Evolutionary conservation across 177 flowering plant species (phyloP).

Genomic region (Vitis hybrid): DNA sequence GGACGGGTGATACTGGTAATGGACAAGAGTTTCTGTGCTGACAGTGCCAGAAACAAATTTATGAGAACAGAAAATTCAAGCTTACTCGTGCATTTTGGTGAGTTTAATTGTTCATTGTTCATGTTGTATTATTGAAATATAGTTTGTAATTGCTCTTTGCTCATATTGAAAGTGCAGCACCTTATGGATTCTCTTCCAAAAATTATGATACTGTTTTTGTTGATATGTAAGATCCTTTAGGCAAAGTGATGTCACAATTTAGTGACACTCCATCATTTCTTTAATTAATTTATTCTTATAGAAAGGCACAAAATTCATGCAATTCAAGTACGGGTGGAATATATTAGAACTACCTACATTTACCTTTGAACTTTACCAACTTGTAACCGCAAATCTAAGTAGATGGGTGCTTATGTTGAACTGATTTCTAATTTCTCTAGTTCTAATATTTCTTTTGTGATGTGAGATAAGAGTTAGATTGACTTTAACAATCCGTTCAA

Average conservation of each 20-base stretch:
- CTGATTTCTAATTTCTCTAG: no score
- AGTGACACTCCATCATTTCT: not conserved
- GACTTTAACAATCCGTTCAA: not conserved
- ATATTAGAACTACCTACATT: no score
- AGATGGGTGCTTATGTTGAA: no score
- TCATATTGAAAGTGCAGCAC: no score
- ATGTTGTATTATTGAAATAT: not conserved
- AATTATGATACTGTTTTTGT: not conserved
- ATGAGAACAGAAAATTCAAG: constrained; percentile 64
- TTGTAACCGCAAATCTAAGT: no score
- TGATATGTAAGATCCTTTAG: not conserved
- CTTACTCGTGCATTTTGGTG: constrained; percentile 74
- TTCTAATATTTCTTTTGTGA: not conserved
- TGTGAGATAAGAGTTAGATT: not conserved
- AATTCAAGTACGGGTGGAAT: rapidly evolving
- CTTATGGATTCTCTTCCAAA: not conserved
- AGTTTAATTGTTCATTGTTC: constrained; percentile 18
- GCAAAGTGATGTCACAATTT: not conserved
- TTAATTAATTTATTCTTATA: not conserved
- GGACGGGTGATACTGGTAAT: constrained; percentile 73
- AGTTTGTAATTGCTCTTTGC: not conserved
- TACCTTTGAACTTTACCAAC: no score
- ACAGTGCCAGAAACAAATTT: constrained; percentile 75
- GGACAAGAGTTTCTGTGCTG: constrained; percentile 81
- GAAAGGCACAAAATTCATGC: no score